Percentiles rank a stretch among this genome's conserved stretches.
Conservation (phyloP, 1,284 basidiomycete species). For the Microbotryum scabiosae region DNA sequence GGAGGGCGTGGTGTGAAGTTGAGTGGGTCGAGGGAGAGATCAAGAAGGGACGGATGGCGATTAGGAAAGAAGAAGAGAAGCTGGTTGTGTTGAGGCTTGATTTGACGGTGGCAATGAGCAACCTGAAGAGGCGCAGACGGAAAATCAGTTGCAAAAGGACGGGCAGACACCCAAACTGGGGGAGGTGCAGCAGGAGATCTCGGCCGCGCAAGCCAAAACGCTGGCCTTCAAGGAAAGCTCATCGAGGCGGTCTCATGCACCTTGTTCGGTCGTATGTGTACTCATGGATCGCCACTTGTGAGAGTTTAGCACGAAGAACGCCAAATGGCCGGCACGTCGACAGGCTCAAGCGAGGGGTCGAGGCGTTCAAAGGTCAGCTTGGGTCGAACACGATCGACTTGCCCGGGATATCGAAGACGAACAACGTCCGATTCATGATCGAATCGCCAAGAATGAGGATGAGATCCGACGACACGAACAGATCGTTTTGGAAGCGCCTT, state of each 20-base stretch:
- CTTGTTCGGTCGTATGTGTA: too few relatives aligned
- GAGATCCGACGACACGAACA: conserved; percentile 5
- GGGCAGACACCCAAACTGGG: too few relatives aligned
- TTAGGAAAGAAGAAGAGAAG: not conserved
- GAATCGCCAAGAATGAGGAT: conserved; percentile 11
- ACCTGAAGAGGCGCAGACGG: too few relatives aligned
- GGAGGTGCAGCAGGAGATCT: too few relatives aligned
- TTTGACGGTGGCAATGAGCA: too few relatives aligned
- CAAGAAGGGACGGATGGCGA: conserved; percentile 12
- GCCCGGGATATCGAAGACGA: conserved; percentile 50
- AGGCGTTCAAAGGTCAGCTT: conserved; percentile 50
- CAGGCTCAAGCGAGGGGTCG: conserved; percentile 46
- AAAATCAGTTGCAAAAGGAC: too few relatives aligned
- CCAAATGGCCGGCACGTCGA: conserved; percentile 8
- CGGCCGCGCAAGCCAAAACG: too few relatives aligned
- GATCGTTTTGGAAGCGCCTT: not conserved
- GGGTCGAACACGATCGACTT: conserved; percentile 51
- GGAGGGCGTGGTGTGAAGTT: conserved; percentile 85
- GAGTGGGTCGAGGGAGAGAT: conserved; percentile 43
- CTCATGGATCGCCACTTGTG: too few relatives aligned
- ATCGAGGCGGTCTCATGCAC: too few relatives aligned
- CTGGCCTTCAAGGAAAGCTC: too few relatives aligned
- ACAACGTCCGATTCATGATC: conserved; percentile 26
- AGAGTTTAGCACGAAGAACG: conserved; percentile 11
- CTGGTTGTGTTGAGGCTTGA: not conserved